These are phyloP conservation scores for Penicillium sp. DNA, from an alignment of 2,329 filamentous ascomycete genomes.

Conservation along the genomic window DNA sequence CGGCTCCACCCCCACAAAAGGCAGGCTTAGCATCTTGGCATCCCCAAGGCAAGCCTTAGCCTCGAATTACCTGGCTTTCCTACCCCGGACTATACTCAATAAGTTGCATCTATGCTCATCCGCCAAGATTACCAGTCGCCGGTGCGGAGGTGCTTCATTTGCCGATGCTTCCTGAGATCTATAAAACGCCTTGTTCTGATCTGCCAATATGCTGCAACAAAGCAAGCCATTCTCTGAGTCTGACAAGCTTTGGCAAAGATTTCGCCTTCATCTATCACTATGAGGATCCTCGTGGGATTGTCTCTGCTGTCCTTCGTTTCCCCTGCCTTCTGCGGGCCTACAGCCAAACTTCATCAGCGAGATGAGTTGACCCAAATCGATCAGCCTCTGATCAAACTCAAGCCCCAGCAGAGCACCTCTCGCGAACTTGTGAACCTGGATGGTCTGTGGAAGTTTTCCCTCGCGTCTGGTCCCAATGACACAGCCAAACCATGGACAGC, in stretches of 20 bases:
- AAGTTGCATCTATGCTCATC: neutral
- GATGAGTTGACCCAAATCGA: neutral
- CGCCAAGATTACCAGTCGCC: conserved; percentile 7
- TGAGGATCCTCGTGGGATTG: neutral
- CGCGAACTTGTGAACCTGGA: conserved; percentile 16
- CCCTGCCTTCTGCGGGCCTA: neutral
- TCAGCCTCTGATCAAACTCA: conserved; percentile 5
- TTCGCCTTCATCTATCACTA: neutral
- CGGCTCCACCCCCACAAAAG: conserved; percentile 2
- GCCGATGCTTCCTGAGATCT: neutral
- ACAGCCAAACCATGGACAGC: conserved; percentile 7
- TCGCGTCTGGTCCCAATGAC: conserved; percentile 6
- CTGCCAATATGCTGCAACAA: neutral
- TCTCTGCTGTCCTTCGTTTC: neutral
- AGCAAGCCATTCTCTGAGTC: neutral
- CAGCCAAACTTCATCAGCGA: neutral
- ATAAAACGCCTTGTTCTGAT: neutral
- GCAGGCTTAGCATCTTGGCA: neutral
- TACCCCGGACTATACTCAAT: neutral
- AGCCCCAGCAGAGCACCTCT: neutral
- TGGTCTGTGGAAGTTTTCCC: conserved; percentile 18
- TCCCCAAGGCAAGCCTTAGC: neutral
- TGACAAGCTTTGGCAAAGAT: no score
- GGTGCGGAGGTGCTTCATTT: neutral
- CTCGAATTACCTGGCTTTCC: neutral